Base-by-base conservation (phyloP, 1,284 basidiomycete species). In the Rhizopogon parksii region DNA sequence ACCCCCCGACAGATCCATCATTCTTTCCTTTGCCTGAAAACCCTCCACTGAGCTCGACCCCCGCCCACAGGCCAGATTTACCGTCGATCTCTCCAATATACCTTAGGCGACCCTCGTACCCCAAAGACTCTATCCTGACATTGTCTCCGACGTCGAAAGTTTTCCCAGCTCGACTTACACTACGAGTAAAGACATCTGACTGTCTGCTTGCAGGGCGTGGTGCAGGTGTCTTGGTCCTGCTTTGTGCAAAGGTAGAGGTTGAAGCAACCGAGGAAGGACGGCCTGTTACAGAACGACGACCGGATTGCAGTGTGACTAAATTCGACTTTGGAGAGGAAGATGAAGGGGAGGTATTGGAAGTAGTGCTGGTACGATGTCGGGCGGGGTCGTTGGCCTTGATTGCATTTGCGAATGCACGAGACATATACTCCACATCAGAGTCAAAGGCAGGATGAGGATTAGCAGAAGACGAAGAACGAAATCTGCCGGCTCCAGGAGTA, bases 1-100 rank as follows among this genome's bases (percentile, higher is more conserved):
- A 95, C 93, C 90, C 91, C 57, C 78, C 79, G 2, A 96, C 93
- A 40, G 82, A 82, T 17, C 95, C 95, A 62, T 98, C 83, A 62
- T 99, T 99, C 73, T 98, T 98, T 2, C 95, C 95, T 65, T 89
- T 89, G n/a, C 95, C 94, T 12, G 76, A 69, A 63, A 91, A 95
- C 1, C 87, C 88, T 36, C 84, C 85, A 57, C 79, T 73, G n/a
- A 97, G 75, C 67, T 95, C 91, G 14, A 97, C 89, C 27, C 93
- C 93, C 24, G 91, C 93, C 88, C 89, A 97, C 12, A 83, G 70
- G 4, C 93, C 94, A 4, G 80, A 76, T 67, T 95, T 95, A 43
- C 87, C 89, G 17, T 88, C 83, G 49, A 94, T 93, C 57, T 82
- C 78, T 1, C 93, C 93, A 12, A 93, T 56, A 67, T 83, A 96